Percentiles rank a stretch among this genome's conserved stretches.
Evolutionary conservation across 306 rosid genomes (phyloP).

Genomic region (Elaeagnus macrophylla): DNA sequence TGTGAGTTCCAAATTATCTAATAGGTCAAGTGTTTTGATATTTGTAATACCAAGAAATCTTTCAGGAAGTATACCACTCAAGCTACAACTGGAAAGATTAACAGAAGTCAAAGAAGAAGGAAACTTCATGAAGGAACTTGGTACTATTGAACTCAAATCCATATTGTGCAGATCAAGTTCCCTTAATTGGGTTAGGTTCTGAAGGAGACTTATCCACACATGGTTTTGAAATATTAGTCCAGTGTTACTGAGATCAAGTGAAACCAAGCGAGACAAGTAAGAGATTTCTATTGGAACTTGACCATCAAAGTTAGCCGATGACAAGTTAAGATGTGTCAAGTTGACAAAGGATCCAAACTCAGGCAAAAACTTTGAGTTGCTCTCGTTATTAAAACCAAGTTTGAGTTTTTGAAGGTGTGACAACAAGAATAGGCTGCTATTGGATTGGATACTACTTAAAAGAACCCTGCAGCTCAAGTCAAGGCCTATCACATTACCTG

Average conservation of each 20-base stretch:
- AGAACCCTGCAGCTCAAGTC: constrained; percentile 1
- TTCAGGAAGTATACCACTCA: too few species aligned
- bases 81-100: too few species aligned
- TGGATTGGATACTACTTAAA: constrained; percentile 4
- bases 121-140: too few species aligned
- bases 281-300: constrained; percentile 8
- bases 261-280: background rate
- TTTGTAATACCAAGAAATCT: too few species aligned
- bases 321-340: background rate
- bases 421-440: constrained; percentile 17
- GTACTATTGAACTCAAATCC: too few species aligned
- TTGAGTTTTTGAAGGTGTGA: constrained; percentile 1
- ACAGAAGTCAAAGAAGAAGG: too few species aligned
- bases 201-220: background rate
- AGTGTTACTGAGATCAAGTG: background rate
- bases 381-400: too few species aligned
- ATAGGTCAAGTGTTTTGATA: too few species aligned
- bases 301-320: background rate
- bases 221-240: too few species aligned
- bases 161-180: too few species aligned
- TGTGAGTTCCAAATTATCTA: too few species aligned
- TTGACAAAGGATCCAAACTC: background rate
- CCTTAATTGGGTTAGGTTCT: constrained; percentile 8
- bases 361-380: too few species aligned
- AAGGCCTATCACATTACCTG: constrained; percentile 9